Percentiles rank a stretch among this genome's conserved stretches.
Evolutionary conservation across 192 early-diverging fungal species (phyloP).

Genomic region (Gamsiella multidivaricata): DNA sequence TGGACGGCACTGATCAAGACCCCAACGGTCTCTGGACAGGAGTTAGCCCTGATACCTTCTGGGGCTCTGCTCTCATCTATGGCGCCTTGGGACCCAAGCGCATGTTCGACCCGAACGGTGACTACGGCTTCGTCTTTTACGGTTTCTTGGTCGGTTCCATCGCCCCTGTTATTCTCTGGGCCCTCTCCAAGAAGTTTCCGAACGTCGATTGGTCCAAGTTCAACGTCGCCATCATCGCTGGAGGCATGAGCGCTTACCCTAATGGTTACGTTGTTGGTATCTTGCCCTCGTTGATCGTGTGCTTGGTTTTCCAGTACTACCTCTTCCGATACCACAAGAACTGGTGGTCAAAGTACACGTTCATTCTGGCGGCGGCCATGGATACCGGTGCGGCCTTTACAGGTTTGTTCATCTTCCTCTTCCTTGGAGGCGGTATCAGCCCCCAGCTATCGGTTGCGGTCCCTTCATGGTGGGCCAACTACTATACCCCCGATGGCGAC

Average conservation of each 20-base stretch:
- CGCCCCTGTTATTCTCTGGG: constrained; percentile 64
- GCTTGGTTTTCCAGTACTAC: constrained; percentile 62
- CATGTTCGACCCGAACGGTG: constrained; percentile 62
- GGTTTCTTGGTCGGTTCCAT: constrained; percentile 62
- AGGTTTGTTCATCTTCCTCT: constrained; percentile 55
- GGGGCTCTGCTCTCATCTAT: constrained; percentile 77
- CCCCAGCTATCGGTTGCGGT: not conserved
- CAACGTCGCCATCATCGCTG: constrained; percentile 62
- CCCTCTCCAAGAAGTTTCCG: constrained; percentile 64
- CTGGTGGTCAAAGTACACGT: constrained; percentile 76
- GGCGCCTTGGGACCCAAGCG: constrained; percentile 75
- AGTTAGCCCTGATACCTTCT: constrained; percentile 60
- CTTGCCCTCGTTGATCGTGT: constrained; percentile 4
- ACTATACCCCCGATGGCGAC: constrained; percentile 1
- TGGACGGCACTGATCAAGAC: constrained; percentile 48
- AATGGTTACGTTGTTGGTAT: constrained; percentile 56
- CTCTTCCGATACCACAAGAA: constrained; percentile 58
- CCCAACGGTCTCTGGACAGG: constrained; percentile 62
- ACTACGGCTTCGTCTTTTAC: constrained; percentile 51
- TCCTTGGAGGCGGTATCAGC: constrained; percentile 60
- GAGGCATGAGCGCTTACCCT: constrained; percentile 57
- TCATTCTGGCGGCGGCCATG: constrained; percentile 70
- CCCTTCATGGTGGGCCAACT: constrained; percentile 24
- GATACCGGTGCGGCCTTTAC: constrained; percentile 68
- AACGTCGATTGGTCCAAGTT: constrained; percentile 48